Conservation (phyloP, 805 yeast species). For the Candida maris region DNA sequence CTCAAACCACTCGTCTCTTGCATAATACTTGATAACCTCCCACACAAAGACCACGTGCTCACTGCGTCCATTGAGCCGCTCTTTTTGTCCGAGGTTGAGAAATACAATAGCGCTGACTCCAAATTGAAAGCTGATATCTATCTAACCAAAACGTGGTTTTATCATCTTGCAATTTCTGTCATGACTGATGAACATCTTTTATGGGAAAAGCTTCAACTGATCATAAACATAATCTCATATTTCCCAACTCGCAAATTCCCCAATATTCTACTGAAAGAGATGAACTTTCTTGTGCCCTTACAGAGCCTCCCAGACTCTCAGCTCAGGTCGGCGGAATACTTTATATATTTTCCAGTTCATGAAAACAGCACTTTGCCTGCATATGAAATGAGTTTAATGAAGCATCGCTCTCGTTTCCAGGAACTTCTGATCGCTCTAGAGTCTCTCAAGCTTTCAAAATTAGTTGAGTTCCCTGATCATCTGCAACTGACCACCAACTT, state of each 20-base stretch:
- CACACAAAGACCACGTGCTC: slow-evolving; percentile 16
- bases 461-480: slow-evolving; percentile 7
- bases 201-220: slow-evolving; percentile 20
- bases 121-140: slow-evolving; percentile 14
- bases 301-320: neutral
- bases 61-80: slow-evolving; percentile 17
- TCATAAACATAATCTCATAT: slow-evolving; percentile 34
- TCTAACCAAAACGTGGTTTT: slow-evolving; percentile 29
- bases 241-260: slow-evolving; percentile 39
- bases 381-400: neutral
- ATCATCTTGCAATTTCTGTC: slow-evolving; percentile 15
- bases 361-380: slow-evolving; percentile 33
- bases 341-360: slow-evolving; percentile 38
- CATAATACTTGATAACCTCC: slow-evolving; percentile 31
- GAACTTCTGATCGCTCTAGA: neutral
- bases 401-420: neutral
- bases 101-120: slow-evolving; percentile 16
- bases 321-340: slow-evolving; percentile 21
- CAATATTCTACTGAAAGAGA: slow-evolving; percentile 29
- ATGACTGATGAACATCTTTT: slow-evolving; percentile 8
- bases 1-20: slow-evolving; percentile 33
- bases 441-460: neutral
- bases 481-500: slow-evolving; percentile 2
- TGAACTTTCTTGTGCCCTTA: slow-evolving; percentile 20
- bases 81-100: slow-evolving; percentile 21